phyloP scores from a whole-genome alignment of 495 filamentous ascomycete genomes.

The Aspergillus asperescens region DNA sequence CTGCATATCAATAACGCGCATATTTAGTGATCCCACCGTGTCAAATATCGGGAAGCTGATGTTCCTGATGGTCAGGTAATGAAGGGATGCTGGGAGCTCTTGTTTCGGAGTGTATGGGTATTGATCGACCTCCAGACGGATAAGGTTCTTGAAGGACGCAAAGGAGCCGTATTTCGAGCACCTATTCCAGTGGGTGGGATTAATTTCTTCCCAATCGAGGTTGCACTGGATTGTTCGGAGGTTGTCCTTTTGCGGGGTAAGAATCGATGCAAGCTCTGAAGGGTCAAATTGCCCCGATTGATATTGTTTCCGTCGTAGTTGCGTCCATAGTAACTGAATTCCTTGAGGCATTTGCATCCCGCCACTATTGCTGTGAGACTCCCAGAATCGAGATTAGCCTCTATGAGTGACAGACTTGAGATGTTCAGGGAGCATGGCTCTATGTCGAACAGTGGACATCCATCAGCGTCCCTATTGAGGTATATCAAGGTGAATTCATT shows the following conservation, averaged over 20 bases:
- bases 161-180: conserved; percentile 1
- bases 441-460: conserved; percentile 1
- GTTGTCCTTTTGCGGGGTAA: neutral
- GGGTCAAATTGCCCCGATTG: neutral
- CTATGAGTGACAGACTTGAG: neutral
- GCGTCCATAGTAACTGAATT: neutral
- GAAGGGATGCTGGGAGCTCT: neutral
- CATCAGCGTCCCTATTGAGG: neutral
- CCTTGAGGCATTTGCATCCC: neutral
- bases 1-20: neutral
- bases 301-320: neutral
- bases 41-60: neutral
- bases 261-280: neutral
- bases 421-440: neutral
- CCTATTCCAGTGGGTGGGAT: neutral
- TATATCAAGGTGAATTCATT: neutral
- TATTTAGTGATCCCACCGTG: neutral
- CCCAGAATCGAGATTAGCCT: neutral
- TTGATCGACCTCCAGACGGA: neutral
- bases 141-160: neutral
- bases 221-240: neutral
- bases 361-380: neutral
- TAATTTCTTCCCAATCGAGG: neutral
- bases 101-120: neutral
- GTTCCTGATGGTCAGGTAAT: neutral